Evolutionary conservation across 805 yeast genomes (phyloP).

Genomic region (Komagataella pseudopastoris): DNA sequence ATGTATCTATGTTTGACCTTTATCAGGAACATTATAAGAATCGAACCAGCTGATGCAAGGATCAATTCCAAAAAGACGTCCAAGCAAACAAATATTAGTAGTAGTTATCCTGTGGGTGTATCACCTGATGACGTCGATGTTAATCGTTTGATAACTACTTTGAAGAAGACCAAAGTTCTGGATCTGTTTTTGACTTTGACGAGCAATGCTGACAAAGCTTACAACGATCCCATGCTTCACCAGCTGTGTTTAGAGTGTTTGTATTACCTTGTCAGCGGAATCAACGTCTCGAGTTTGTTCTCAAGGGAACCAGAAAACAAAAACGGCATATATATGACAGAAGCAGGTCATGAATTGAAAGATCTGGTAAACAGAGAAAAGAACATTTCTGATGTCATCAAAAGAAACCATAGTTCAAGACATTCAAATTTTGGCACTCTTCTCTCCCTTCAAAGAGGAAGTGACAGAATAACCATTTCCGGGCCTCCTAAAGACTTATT

Average conservation of each 20-base stretch:
- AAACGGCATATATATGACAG: conserved; percentile 6
- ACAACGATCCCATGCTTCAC: conserved; percentile 48
- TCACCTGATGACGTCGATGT: conserved; percentile 55
- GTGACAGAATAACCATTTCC: conserved; percentile 50
- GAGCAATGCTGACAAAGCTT: conserved; percentile 49
- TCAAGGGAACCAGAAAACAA: background rate
- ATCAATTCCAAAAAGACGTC: conserved; percentile 26
- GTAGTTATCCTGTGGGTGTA: conserved; percentile 43
- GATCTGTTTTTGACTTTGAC: conserved; percentile 59
- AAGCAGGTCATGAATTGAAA: conserved; percentile 27
- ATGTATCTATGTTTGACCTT: conserved; percentile 60
- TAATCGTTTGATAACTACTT: conserved; percentile 41
- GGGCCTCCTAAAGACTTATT: conserved; percentile 27
- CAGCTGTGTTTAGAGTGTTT: conserved; percentile 56
- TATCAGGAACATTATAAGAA: conserved; percentile 64
- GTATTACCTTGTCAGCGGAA: conserved; percentile 45
- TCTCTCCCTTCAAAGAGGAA: conserved; percentile 53
- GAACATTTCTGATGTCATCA: conserved; percentile 23
- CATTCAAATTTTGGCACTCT: conserved; percentile 90
- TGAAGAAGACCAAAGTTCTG: conserved; percentile 60
- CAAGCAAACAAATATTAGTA: conserved; percentile 16
- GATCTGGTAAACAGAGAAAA: conserved; percentile 50
- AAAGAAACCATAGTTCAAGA: conserved; percentile 28
- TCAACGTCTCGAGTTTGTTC: conserved; percentile 25
- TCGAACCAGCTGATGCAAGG: conserved; percentile 55